Conservation (phyloP, 2,329 filamentous ascomycete genomes). For the Diaporthe sp. region DNA sequence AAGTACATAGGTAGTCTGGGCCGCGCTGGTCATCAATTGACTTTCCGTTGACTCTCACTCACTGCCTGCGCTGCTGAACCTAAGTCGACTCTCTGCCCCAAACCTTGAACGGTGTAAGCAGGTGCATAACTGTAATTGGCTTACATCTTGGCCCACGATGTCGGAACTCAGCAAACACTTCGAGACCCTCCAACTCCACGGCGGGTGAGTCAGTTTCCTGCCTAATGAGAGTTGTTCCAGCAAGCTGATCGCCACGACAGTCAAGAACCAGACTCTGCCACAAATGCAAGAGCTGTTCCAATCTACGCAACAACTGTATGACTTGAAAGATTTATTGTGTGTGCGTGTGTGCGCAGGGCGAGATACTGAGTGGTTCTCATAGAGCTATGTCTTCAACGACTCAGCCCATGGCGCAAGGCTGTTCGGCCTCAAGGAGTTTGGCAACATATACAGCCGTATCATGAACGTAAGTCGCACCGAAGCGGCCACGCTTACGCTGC, state of each 20-base stretch:
- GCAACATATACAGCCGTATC: conserved; percentile 98
- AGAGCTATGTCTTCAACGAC: conserved; percentile 96
- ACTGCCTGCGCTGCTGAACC: background rate
- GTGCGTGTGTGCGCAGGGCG: no score
- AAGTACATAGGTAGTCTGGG: conserved; percentile 8
- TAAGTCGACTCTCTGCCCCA: background rate
- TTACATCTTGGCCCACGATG: conserved; percentile 50
- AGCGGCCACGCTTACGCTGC: no score
- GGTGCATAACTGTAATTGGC: background rate
- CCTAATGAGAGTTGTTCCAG: background rate
- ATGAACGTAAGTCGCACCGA: conserved; percentile 79
- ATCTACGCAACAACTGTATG: conserved; percentile 92
- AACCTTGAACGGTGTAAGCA: background rate
- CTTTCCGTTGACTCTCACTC: background rate
- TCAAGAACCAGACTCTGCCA: conserved; percentile 83
- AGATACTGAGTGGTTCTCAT: conserved; percentile 40
- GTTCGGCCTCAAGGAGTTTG: conserved; percentile 96
- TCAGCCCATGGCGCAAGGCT: conserved; percentile 94
- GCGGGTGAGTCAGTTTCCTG: conserved; percentile 70
- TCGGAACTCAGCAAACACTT: conserved; percentile 73
- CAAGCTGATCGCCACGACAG: conserved; percentile 57
- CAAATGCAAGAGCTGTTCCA: conserved; percentile 90
- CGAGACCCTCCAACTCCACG: conserved; percentile 88
- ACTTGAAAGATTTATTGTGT: background rate
- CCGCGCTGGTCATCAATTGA: conserved; percentile 14